phyloP scores from a whole-genome alignment of 768 basidiomycete genomes.

The Suillus brevipes region DNA sequence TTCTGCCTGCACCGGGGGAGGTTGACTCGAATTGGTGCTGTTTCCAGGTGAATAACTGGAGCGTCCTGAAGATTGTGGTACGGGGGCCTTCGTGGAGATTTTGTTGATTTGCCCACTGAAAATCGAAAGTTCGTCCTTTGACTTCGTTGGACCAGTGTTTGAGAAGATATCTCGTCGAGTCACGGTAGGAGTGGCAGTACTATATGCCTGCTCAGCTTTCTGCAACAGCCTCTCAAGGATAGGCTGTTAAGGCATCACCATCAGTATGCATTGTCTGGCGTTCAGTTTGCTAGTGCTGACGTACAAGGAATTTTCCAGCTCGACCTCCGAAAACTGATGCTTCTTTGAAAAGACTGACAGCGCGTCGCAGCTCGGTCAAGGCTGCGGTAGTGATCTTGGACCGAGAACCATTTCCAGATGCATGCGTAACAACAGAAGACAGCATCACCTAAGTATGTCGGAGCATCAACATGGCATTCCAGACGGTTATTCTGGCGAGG shows the following conservation, averaged over 20 bases:
- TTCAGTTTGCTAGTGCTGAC: conserved; percentile 21
- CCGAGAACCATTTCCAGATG: conserved; percentile 41
- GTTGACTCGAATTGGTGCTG: conserved; percentile 13
- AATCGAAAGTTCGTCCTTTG: conserved; percentile 71
- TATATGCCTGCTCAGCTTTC: conserved; percentile 58
- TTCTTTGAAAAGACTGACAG: conserved; percentile 62
- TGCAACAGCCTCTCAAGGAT: conserved; percentile 59
- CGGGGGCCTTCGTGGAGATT: conserved; percentile 46
- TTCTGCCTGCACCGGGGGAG: conserved; percentile 6
- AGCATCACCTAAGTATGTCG: conserved; percentile 59
- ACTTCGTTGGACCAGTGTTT: conserved; percentile 43
- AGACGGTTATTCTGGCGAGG: not conserved
- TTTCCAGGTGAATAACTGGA: conserved; percentile 14
- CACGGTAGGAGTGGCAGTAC: conserved; percentile 45
- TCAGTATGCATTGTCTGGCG: not conserved
- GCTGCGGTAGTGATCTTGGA: conserved; percentile 75
- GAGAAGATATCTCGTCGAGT: conserved; percentile 58
- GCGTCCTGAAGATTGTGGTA: conserved; percentile 14
- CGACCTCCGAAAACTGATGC: conserved; percentile 66
- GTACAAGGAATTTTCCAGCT: conserved; percentile 67
- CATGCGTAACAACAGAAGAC: conserved; percentile 73
- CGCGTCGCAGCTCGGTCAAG: conserved; percentile 57
- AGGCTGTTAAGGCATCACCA: conserved; percentile 43
- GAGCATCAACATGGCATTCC: conserved; percentile 8
- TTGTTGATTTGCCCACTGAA: conserved; percentile 77